Base-by-base conservation (phyloP, 2,329 filamentous ascomycete genomes). In the Cryoendolithus antarcticus region DNA sequence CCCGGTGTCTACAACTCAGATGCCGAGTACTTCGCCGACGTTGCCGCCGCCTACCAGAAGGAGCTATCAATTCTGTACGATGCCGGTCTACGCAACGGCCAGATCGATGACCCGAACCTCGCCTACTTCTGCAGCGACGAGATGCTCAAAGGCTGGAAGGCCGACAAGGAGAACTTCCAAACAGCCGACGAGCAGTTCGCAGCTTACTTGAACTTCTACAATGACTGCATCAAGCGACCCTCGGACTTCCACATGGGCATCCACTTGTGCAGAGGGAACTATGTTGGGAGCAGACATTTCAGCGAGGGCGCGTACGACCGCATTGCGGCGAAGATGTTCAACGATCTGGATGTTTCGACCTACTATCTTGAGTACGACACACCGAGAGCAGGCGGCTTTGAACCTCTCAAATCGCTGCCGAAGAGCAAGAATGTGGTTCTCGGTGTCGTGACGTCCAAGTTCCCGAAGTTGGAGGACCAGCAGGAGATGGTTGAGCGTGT, bases 201-300 rank as follows among this genome's bases (percentile, higher is more conserved):
- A 49, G 74, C 78, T 21, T 88, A 88, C 62, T 81, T 88, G 57
- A 67, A 71, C 44, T 74, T 84, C 48, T 86, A 86, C 68, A 86
- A 86, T 57, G 77, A 82, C 58, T 75, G 70, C 52, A 53, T 58
- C 43, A 36, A 71, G 50, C 63, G 75, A 1, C 80, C 81, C 0
- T 57, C 66, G 2, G 81, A 86, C 54, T 74, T 86, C 67, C 81
- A 86, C 59, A 71, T 83, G 2, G 82, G 82, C 34, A 77, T 88
- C 10, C 83, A 88, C 55, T 66, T 86, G 37, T 86, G 82, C 69
- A 55, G 65, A 39, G 64, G 65, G 9, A 69, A 69, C 50, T 69
- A 66, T 41, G 57, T 67, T 24, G 63, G 63, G 39, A 62, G 59
- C 42, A 57, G 61, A 32, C 65, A 69, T 41, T 68, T 68, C 49